Evolutionary conservation across 1,284 basidiomycete genomes (phyloP).

Genomic region (Rhodotorula sp.): DNA sequence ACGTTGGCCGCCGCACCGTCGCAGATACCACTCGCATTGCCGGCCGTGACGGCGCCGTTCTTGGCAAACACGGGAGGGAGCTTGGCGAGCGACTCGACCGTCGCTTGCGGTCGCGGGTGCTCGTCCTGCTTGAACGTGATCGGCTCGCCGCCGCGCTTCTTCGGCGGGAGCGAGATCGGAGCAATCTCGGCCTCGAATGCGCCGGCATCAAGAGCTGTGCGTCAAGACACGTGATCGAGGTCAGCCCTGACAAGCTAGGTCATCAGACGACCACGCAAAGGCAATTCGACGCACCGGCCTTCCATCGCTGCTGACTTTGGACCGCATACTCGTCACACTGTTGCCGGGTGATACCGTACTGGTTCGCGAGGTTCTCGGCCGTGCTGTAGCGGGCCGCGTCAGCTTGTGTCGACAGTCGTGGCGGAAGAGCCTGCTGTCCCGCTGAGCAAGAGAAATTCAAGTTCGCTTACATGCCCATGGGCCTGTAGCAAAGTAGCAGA

Average conservation of each 20-base stretch:
- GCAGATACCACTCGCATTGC: slow-evolving; percentile 83
- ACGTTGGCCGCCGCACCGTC: slow-evolving; percentile 97
- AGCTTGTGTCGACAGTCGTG: no score
- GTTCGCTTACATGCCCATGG: slow-evolving; percentile 29
- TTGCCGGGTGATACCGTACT: slow-evolving; percentile 71
- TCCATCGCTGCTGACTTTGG: slow-evolving; percentile 50
- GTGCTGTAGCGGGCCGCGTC: slow-evolving; percentile 56
- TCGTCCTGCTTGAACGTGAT: slow-evolving; percentile 53
- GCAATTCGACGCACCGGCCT: slow-evolving; percentile 45
- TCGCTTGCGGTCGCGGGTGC: slow-evolving; percentile 68
- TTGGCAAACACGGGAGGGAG: slow-evolving; percentile 84
- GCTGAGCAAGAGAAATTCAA: neutral
- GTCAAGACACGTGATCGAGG: no score
- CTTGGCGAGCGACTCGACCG: slow-evolving; percentile 85
- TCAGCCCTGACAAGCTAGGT: neutral
- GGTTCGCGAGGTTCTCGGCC: slow-evolving; percentile 60
- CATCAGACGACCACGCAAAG: neutral
- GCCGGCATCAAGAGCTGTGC: slow-evolving; percentile 50
- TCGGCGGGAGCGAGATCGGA: slow-evolving; percentile 46
- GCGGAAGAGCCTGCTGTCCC: neutral
- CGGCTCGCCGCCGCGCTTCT: slow-evolving; percentile 47
- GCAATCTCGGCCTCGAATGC: slow-evolving; percentile 52
- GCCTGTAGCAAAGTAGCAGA: neutral
- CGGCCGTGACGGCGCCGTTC: slow-evolving; percentile 87
- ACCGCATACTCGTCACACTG: slow-evolving; percentile 64